These are phyloP conservation scores for Amphicarpaea edgeworthii DNA, from an alignment of 306 rosid genomes.

Conservation along the genomic window DNA sequence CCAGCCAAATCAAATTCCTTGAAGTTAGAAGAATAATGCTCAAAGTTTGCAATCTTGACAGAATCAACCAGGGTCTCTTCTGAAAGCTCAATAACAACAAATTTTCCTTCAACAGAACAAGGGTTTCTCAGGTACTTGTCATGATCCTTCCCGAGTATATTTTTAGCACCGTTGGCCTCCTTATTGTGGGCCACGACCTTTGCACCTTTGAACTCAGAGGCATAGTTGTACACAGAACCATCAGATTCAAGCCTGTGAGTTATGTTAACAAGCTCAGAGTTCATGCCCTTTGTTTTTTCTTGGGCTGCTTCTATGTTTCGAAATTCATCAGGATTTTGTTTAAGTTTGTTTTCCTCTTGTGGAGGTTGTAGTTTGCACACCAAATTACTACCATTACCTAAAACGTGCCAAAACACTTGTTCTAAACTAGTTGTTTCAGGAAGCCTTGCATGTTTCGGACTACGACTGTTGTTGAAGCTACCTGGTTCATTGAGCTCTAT, in stretches of 20 bases:
- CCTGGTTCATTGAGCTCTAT: slow-evolving; percentile 57
- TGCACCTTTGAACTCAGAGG: slow-evolving; percentile 92
- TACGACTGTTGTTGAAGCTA: slow-evolving; percentile 44
- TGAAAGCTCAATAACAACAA: slow-evolving; percentile 84
- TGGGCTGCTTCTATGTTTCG: slow-evolving; percentile 55
- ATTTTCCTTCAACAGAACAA: slow-evolving; percentile 79
- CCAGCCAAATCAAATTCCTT: slow-evolving; percentile 78
- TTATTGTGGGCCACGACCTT: slow-evolving; percentile 88
- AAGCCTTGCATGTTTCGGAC: slow-evolving; percentile 46
- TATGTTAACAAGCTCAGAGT: slow-evolving; percentile 56
- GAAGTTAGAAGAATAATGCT: slow-evolving; percentile 90
- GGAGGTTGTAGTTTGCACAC: slow-evolving; percentile 58
- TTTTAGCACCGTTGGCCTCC: slow-evolving; percentile 88
- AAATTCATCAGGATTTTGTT: slow-evolving; percentile 47
- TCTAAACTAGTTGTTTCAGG: slow-evolving; percentile 54
- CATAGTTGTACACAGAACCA: slow-evolving; percentile 82
- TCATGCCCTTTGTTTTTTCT: slow-evolving; percentile 46
- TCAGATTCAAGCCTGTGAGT: slow-evolving; percentile 79
- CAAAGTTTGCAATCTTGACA: slow-evolving; percentile 85
- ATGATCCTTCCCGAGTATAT: slow-evolving; percentile 76
- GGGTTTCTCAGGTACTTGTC: slow-evolving; percentile 92
- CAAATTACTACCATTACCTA: slow-evolving; percentile 58
- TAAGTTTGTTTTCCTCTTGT: slow-evolving; percentile 48
- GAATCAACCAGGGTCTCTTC: slow-evolving; percentile 85
- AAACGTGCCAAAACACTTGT: slow-evolving; percentile 56